Base-by-base conservation (phyloP, 108 stramenopile species). In the Skeletonema menzelii region DNA sequence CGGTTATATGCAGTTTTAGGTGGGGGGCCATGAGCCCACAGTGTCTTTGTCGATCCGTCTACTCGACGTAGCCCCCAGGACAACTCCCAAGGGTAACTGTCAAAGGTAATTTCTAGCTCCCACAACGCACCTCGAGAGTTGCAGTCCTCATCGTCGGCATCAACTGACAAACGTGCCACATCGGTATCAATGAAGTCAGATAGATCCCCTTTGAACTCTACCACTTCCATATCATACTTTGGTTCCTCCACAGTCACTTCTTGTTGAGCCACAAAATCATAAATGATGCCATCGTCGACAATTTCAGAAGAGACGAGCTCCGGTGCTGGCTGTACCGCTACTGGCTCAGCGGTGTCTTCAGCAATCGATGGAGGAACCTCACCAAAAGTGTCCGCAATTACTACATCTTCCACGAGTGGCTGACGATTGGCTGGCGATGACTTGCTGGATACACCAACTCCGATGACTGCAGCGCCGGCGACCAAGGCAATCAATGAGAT, bases 11-110 rank as follows among this genome's bases (percentile, higher is more conserved):
- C 34, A 14, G 55, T 17, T 14, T 55, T 55, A 17, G 0, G 56
- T 5, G 68, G 56, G 13, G 68, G 68, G 13, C 68, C 68, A 17
- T 22, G 55, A 24, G 17, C 68, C 55, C 56, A 57, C 1, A 58
- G 15, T 31, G 15, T 13, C 13, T 5, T 49, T 15, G 19, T 26
- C 13, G 14, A 10, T n/a, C 15, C 37, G 8, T 31, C 27, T 17
- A 0, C 0, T 27, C 34, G 12, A 27, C 31, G 13, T 7, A 69
- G 17, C 57, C 20, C 20, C 56, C 68, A 67, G 11, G 8, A 19
- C 15, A 24, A 58, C 22, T 69, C 56, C 56, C 68, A 56, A 0
- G 55, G 68, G 27, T 40, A 69, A 17, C 6, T 14, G 32, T 69
- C 68, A 14, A 34, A 58, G 8, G 5, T 24, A 22, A 0, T 22